Evolutionary conservation across 345 rosid species (phyloP).

Genomic region (Noccaea bulbosa): DNA sequence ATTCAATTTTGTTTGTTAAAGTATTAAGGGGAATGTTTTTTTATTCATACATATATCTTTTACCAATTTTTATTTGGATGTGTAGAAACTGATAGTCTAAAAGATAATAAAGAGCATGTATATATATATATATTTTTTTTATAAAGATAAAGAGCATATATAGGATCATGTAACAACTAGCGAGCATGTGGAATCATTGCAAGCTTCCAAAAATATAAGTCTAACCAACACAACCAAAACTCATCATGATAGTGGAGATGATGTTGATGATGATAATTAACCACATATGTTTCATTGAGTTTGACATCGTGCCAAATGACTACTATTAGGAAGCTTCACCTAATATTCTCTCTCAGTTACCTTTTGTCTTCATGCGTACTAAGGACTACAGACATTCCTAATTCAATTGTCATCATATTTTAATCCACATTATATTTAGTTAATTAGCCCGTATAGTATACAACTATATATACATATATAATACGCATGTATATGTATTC

Average conservation of each 20-base stretch:
- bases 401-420: not conserved
- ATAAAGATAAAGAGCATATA: conserved; percentile 22
- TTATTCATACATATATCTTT: not conserved
- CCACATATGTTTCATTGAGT: conserved; percentile 33
- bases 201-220: conserved; percentile 40
- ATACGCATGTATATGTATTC: conserved; percentile 4
- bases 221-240: conserved; percentile 32
- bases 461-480: not conserved
- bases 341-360: conserved; percentile 36
- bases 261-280: conserved; percentile 20
- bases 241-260: conserved; percentile 16
- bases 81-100: conserved; percentile 1
- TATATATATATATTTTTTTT: no score
- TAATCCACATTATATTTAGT: not conserved
- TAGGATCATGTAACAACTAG: conserved; percentile 34
- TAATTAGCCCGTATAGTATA: not conserved
- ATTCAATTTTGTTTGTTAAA: not conserved
- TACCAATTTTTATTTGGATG: not conserved
- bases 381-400: conserved; percentile 12
- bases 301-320: conserved; percentile 39
- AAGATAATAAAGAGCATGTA: conserved; percentile 22
- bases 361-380: conserved; percentile 38
- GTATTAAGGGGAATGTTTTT: not conserved
- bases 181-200: conserved; percentile 45
- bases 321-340: conserved; percentile 42